These are phyloP conservation scores for Pouteria glomerata DNA, from an alignment of 148 eudicot genomes.

Conservation along the genomic window DNA sequence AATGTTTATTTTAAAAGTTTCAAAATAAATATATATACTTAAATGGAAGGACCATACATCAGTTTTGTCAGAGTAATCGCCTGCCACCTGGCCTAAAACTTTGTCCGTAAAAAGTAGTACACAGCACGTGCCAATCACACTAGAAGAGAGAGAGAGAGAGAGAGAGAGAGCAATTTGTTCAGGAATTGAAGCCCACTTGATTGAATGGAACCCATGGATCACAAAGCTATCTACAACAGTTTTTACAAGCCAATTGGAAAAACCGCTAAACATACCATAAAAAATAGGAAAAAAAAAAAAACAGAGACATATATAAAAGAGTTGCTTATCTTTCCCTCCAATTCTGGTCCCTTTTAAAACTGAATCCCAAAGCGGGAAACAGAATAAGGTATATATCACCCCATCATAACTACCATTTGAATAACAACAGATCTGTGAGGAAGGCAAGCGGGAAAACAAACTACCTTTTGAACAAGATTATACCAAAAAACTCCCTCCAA, in stretches of 20 bases:
- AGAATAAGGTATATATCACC: constrained; percentile 14
- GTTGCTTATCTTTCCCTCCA: constrained; percentile 16
- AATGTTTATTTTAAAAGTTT: too few relatives aligned
- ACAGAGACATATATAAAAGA: constrained; percentile 4
- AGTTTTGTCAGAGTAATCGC: too few relatives aligned
- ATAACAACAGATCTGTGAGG: constrained; percentile 38
- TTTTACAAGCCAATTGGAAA: constrained; percentile 21
- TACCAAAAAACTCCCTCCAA: constrained; percentile 31
- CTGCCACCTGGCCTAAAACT: too few relatives aligned
- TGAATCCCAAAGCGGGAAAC: constrained; percentile 18
- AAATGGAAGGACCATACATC: too few relatives aligned
- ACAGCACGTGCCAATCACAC: too few relatives aligned
- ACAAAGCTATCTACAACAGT: constrained; percentile 9
- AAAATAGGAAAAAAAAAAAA: too few relatives aligned
- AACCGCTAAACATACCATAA: constrained; percentile 16
- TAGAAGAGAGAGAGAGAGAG: too few relatives aligned
- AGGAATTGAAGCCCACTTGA: neutral
- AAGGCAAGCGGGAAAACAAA: constrained; percentile 26
- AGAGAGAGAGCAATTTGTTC: neutral
- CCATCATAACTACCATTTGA: constrained; percentile 43
- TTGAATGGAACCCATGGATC: constrained; percentile 14
- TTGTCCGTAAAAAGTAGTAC: too few relatives aligned
- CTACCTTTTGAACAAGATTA: constrained; percentile 35
- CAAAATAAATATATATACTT: too few relatives aligned
- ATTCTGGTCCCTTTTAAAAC: neutral